Evolutionary conservation across 2,329 filamentous ascomycete species (phyloP).

Genomic region (Diatrype stigma): DNA sequence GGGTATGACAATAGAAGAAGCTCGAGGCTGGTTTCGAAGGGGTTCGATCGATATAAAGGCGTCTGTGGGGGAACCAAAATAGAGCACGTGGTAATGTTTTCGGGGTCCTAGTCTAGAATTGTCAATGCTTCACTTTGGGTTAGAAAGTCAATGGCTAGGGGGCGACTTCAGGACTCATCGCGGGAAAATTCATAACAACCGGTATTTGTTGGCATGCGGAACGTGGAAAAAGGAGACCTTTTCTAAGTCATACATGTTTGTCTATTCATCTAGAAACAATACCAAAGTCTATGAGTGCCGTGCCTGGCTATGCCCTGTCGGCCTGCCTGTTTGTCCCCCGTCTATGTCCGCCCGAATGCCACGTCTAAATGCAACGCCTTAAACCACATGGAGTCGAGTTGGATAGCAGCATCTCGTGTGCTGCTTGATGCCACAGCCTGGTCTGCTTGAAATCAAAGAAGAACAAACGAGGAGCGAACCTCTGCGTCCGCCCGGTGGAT

Average conservation of each 20-base stretch:
- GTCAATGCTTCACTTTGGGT: too few relatives aligned
- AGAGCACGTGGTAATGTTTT: too few relatives aligned
- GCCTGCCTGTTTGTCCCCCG: background rate
- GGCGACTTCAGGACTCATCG: too few relatives aligned
- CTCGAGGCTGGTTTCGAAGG: too few relatives aligned
- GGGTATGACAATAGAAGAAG: too few relatives aligned
- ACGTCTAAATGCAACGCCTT: background rate
- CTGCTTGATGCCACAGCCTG: background rate
- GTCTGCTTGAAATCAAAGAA: background rate
- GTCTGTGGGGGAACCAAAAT: too few relatives aligned
- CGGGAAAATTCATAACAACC: too few relatives aligned
- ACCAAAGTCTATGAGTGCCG: background rate
- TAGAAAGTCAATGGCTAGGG: too few relatives aligned
- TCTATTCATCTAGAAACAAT: background rate
- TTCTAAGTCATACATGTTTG: background rate
- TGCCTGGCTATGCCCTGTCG: background rate
- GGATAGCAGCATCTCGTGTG: background rate
- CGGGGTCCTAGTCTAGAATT: too few relatives aligned
- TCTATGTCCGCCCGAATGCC: background rate
- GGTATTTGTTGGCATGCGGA: too few relatives aligned
- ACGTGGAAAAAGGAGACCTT: background rate
- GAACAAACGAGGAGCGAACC: background rate
- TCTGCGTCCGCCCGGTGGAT: background rate
- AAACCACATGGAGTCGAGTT: background rate
- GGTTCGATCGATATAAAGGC: too few relatives aligned